Evolutionary conservation across 768 basidiomycete species (phyloP).

Genomic region (Boletus vinaceobasis): DNA sequence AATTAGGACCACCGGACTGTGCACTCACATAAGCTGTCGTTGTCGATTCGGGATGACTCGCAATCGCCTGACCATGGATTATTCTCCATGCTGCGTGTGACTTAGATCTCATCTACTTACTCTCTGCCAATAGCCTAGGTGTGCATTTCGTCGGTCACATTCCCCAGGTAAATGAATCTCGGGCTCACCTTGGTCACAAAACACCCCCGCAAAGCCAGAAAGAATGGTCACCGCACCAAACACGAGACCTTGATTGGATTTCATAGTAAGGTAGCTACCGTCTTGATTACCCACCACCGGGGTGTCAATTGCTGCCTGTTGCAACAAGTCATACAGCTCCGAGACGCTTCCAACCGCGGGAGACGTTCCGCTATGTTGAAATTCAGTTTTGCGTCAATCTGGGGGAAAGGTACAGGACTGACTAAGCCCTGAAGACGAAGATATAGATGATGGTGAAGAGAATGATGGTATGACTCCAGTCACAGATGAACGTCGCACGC

Average conservation of each 20-base stretch:
- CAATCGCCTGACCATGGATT: slow-evolving; percentile 39
- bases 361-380: slow-evolving; percentile 32
- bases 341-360: slow-evolving; percentile 38
- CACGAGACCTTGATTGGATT: slow-evolving; percentile 44
- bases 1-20: too few relatives aligned
- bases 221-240: slow-evolving; percentile 39
- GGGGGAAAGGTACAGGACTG: slow-evolving; percentile 4
- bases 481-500: slow-evolving; percentile 44
- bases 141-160: neutral
- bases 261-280: slow-evolving; percentile 57
- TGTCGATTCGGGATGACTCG: slow-evolving; percentile 47
- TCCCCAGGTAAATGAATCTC: neutral
- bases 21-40: slow-evolving; percentile 47
- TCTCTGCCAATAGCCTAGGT: slow-evolving; percentile 51
- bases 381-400: neutral
- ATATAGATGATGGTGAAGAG: slow-evolving; percentile 40
- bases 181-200: slow-evolving; percentile 46
- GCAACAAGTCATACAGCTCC: slow-evolving; percentile 45
- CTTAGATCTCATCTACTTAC: slow-evolving; percentile 16
- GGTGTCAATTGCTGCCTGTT: slow-evolving; percentile 40
- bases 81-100: neutral
- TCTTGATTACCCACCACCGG: slow-evolving; percentile 49
- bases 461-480: slow-evolving; percentile 45
- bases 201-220: slow-evolving; percentile 46
- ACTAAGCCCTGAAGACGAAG: slow-evolving; percentile 35